Base-by-base conservation (phyloP, 495 filamentous ascomycete species). In the Penicillium riverlandense region DNA sequence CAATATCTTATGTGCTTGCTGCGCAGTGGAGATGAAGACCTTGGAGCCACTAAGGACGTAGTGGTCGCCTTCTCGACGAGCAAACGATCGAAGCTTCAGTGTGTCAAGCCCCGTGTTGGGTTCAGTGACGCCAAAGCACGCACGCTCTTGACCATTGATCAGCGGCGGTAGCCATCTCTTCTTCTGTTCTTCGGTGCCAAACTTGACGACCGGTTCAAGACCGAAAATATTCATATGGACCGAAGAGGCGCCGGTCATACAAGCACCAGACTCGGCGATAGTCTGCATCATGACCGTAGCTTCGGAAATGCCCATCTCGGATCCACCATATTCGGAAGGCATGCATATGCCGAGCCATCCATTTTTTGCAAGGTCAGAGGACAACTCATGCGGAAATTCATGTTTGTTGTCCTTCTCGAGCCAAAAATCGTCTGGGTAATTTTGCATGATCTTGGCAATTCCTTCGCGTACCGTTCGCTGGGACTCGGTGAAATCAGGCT, bases 201-300 rank as follows among this genome's bases (percentile, higher is more conserved):
- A 87, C 48, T 78, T 82, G 11, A 82, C 79, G 7, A 88, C 67
- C 31, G 85, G 85, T 57, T 89, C 82, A 1, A 85, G 88, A 8
- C 83, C 85, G 59, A 88, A 88, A 10, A 90, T 83, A 36, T 81
- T 85, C 34, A 84, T 84, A 59, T 88, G 85, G 38, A 88, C 83
- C 8, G 79, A 70, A 48, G 90, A 84, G 0, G 87, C 84, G 6
- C 86, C 86, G 7, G 84, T 84, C 63, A 89, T 85, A 5, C 85
- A 83, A 29, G 85, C 86, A 7, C 85, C 85, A 29, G 77, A 79
- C 65, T 88, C 84, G 13, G 83, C 74, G 45, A 90, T 87, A 14
- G 84, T 85, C 49, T 90, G 86, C 69, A 90, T 75, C 83, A 90
- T 87, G 77, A 88, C 85, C 2, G 84, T 87, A 6, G 86, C 85